phyloP scores from a whole-genome alignment of 352 stramenopile species.

The Phytopythium ostracodes region DNA sequence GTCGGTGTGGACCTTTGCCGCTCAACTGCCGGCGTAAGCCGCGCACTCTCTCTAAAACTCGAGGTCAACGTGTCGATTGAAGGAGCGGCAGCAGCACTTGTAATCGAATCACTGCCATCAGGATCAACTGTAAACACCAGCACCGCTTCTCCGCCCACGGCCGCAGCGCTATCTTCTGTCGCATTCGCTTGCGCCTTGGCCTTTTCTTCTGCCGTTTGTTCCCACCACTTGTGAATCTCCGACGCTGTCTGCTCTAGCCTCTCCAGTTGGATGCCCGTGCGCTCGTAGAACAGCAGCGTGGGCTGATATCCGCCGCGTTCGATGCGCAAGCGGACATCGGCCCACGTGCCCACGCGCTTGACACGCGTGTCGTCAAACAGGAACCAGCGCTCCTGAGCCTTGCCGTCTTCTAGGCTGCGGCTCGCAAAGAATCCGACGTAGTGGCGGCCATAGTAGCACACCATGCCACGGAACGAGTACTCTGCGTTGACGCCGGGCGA shows the following conservation, averaged over 20 bases:
- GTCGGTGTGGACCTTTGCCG: not conserved
- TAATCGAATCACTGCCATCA: not conserved
- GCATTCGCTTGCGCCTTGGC: constrained; percentile 14
- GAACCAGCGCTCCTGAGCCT: constrained; percentile 60
- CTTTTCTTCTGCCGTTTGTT: constrained; percentile 35
- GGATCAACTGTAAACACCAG: not conserved
- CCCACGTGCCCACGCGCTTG: constrained; percentile 69
- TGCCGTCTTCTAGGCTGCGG: constrained; percentile 47
- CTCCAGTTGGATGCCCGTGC: constrained; percentile 54
- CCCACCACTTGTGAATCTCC: constrained; percentile 78
- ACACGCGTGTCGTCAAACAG: constrained; percentile 85
- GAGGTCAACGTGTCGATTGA: not conserved
- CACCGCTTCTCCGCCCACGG: constrained; percentile 10
- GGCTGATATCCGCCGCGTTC: constrained; percentile 79
- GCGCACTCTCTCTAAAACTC: constrained; percentile 11
- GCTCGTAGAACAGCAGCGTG: constrained; percentile 81
- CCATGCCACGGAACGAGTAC: constrained; percentile 75
- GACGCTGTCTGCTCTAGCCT: constrained; percentile 60
- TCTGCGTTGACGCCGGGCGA: constrained; percentile 22
- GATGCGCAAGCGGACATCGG: constrained; percentile 64
- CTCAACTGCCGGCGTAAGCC: not conserved
- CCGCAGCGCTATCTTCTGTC: constrained; percentile 12
- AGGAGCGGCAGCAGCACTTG: not conserved
- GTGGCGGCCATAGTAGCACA: constrained; percentile 84
- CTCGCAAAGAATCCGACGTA: constrained; percentile 86